These are phyloP conservation scores for Fraxinus cuspidata DNA, from an alignment of 257 asterid genomes.

Conservation along the genomic window DNA sequence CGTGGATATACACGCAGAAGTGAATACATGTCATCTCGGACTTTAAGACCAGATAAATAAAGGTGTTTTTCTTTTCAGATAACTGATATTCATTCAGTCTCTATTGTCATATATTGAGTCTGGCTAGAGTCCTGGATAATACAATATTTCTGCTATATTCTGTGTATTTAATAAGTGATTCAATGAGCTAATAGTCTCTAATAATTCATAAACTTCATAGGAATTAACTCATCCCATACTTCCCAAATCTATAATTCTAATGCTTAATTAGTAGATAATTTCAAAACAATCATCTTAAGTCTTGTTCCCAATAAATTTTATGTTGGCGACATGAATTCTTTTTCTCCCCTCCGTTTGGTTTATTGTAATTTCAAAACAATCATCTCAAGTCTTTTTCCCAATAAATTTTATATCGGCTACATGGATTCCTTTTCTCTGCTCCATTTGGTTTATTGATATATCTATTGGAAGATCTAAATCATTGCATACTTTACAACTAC, in stretches of 20 bases:
- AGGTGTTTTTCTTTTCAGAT: conserved; percentile 45
- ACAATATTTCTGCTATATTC: not conserved
- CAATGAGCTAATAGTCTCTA: not conserved
- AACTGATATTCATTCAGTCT: not conserved
- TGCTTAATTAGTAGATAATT: not conserved
- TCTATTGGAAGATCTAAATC: not conserved
- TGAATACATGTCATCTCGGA: conserved; percentile 66
- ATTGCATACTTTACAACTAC: not conserved
- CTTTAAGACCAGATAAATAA: conserved; percentile 52
- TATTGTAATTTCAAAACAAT: too few species aligned
- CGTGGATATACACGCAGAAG: conserved; percentile 60
- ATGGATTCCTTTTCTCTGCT: not conserved
- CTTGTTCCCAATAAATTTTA: not conserved
- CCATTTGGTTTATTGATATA: not conserved
- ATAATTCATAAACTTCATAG: not conserved
- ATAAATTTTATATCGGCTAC: not conserved
- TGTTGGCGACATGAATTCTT: not conserved
- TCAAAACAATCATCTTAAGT: too few species aligned
- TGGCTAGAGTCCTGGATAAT: not conserved
- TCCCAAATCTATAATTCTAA: not conserved
- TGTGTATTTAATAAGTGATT: not conserved
- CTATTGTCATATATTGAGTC: conserved; percentile 1
- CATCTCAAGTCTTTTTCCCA: not conserved
- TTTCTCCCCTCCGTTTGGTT: not conserved
- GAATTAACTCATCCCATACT: not conserved